Evolutionary conservation across 192 early-diverging fungal species (phyloP), one percentile per base, ranked within the genome.

Genomic region (Coemansia sp.): DNA sequence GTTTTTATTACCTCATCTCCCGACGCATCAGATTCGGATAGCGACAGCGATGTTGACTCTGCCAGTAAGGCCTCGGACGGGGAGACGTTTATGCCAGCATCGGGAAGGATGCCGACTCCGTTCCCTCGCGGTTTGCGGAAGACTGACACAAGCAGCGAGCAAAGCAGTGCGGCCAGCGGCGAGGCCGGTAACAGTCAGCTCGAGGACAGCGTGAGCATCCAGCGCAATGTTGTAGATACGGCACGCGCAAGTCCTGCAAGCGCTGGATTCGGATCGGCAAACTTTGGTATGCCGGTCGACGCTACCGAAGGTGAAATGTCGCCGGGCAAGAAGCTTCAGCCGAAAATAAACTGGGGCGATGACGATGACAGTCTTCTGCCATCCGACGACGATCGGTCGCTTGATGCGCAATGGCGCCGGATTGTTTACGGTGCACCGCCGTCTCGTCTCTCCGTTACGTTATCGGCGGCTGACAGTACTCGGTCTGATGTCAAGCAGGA

Each of bases 321-420:
- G 11, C 69, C 69, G 0, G 62, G 69, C 14, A 29, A 51, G n/a
- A 72, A 72, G 56, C 22, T 65, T 12, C 46, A 57, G 5, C 62
- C 69, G 12, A 48, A 27, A 19, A 71, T 78, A 9, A 64, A 58
- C 54, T 77, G 75, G 75, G 69, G 66, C 12, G 72, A 74, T 29
- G 72, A 74, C 4, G 76, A 72, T 10, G 69, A 67, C 25, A 12
- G 40, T 23, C 10, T 10, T 19, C 9, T 68, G 16, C 69, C 76
- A 10, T 25, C 65, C 4, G 69, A 65, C 4, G 25, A 56, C 33
- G 69, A 72, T 33, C 62, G 6, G 52, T 72, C 76, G 3, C 30
- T 79, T 3, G 65, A 71, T 23, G 76, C 76, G 10, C 76, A 79
- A 40, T 79, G 76, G 76, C 76, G 71, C 31, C 65, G 76, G 25